Percentiles rank a stretch among this genome's conserved stretches.
phyloP scores from a whole-genome alignment of 2,329 filamentous ascomycete species.

The Trichoderma endophyticum region DNA sequence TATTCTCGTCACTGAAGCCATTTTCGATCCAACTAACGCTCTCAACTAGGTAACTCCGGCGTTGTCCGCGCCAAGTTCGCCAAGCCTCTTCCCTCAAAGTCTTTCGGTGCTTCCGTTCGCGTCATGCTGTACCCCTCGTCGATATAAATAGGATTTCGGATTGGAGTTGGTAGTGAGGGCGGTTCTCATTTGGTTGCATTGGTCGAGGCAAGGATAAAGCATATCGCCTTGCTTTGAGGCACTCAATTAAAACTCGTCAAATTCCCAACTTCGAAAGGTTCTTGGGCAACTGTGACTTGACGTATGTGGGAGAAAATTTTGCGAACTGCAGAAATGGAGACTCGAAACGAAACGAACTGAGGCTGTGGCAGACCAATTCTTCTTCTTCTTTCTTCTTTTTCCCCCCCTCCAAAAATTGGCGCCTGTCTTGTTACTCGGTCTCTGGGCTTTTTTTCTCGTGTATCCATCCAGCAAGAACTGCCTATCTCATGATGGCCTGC shows the following conservation, averaged over 20 bases:
- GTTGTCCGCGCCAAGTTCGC: slow-evolving; percentile 97
- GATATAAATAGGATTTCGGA: slow-evolving; percentile 69
- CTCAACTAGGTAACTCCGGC: slow-evolving; percentile 78
- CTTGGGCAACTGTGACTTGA: slow-evolving; percentile 19
- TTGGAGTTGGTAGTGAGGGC: slow-evolving; percentile 61
- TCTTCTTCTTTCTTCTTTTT: neutral
- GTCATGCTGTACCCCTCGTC: slow-evolving; percentile 98
- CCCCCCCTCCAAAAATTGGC: neutral
- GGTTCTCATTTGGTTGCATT: slow-evolving; percentile 61
- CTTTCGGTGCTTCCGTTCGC: slow-evolving; percentile 93
- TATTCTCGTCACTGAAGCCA: slow-evolving; percentile 1
- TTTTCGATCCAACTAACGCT: neutral
- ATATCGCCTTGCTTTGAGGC: slow-evolving; percentile 52
- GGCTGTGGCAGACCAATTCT: slow-evolving; percentile 12
- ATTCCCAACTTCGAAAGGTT: slow-evolving; percentile 32
- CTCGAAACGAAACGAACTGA: slow-evolving; percentile 15
- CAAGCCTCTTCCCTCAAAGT: slow-evolving; percentile 91
- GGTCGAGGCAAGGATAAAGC: slow-evolving; percentile 57
- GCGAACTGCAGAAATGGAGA: slow-evolving; percentile 15
- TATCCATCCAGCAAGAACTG: slow-evolving; percentile 10
- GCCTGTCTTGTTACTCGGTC: slow-evolving; percentile 11
- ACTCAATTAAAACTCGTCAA: slow-evolving; percentile 49
- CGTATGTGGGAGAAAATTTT: slow-evolving; percentile 15
- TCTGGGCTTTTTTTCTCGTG: slow-evolving; percentile 6
- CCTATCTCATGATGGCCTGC: slow-evolving; percentile 6